Conservation (phyloP, 192 early-diverging fungal genomes). For the Kickxella alabastrina region DNA sequence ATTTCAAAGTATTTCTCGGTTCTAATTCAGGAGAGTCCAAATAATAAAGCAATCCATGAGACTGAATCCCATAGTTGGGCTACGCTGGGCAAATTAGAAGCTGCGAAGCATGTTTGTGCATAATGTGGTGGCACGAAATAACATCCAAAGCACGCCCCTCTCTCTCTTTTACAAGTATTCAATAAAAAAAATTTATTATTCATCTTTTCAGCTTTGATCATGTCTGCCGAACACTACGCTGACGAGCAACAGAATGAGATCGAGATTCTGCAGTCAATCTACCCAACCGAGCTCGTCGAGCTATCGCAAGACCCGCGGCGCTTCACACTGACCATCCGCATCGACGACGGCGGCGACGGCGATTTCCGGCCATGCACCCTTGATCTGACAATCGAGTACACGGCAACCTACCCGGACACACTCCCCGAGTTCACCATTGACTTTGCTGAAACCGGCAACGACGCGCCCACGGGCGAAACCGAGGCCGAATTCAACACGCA, state of each 20-base stretch:
- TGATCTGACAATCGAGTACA: slow-evolving; percentile 60
- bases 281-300: slow-evolving; percentile 71
- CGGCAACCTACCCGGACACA: slow-evolving; percentile 69
- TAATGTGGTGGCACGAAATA: too few relatives aligned
- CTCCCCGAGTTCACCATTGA: slow-evolving; percentile 63
- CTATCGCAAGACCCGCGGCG: slow-evolving; percentile 38
- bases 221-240: slow-evolving; percentile 58
- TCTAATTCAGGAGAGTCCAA: too few relatives aligned
- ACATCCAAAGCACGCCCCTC: too few relatives aligned
- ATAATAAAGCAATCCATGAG: too few relatives aligned
- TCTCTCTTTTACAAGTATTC: too few relatives aligned
- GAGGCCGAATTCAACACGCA: slow-evolving; percentile 46
- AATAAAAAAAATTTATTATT: too few relatives aligned
- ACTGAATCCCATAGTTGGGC: too few relatives aligned
- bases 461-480: slow-evolving; percentile 21
- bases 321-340: slow-evolving; percentile 56
- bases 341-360: slow-evolving; percentile 63
- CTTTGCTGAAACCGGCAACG: slow-evolving; percentile 32
- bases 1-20: too few relatives aligned
- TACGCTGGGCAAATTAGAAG: too few relatives aligned
- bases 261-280: slow-evolving; percentile 78
- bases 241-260: slow-evolving; percentile 79
- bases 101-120: too few relatives aligned
- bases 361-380: slow-evolving; percentile 61
- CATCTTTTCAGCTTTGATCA: too few relatives aligned